Percentiles rank a stretch among this genome's conserved stretches.
Evolutionary conservation across 2,329 filamentous ascomycete genomes (phyloP).

Genomic region (Xylaria multiplex): DNA sequence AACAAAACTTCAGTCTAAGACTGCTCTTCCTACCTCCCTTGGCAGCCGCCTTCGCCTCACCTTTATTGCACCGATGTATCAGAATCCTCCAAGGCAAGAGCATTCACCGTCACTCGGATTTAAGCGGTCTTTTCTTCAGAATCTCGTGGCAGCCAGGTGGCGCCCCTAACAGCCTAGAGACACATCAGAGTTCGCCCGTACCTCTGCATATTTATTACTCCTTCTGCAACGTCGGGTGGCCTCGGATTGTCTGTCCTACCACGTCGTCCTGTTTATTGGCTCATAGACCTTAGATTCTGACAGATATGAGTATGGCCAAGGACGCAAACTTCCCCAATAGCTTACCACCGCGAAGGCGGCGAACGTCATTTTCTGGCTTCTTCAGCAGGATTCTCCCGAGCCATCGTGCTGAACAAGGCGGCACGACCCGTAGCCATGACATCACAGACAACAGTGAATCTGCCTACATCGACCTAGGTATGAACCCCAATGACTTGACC

Average conservation of each 20-base stretch:
- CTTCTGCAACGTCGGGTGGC: conserved; percentile 23
- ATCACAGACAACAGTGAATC: conserved; percentile 39
- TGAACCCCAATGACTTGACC: conserved; percentile 44
- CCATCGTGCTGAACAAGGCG: conserved; percentile 61
- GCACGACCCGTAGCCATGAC: conserved; percentile 54
- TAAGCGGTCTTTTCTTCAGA: not conserved
- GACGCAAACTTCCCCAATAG: conserved; percentile 18
- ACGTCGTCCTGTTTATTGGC: conserved; percentile 24
- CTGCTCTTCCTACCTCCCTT: not conserved
- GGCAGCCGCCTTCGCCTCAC: conserved; percentile 9
- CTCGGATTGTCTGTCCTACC: conserved; percentile 21
- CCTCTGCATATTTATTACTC: conserved; percentile 29
- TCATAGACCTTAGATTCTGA: not conserved
- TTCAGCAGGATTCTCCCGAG: conserved; percentile 60
- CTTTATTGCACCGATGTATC: not conserved
- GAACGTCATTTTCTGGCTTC: conserved; percentile 53
- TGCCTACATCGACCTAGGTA: conserved; percentile 39
- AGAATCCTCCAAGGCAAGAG: conserved; percentile 19
- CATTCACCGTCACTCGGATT: not conserved
- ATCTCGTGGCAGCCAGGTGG: not conserved
- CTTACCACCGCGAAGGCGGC: conserved; percentile 34
- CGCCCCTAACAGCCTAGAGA: not conserved
- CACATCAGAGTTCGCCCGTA: not conserved
- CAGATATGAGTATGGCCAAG: conserved; percentile 35
- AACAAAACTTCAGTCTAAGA: not conserved